Base-by-base conservation (phyloP, 176 grass and related monocot genomes). In the Cenchrus fungigraminus region DNA sequence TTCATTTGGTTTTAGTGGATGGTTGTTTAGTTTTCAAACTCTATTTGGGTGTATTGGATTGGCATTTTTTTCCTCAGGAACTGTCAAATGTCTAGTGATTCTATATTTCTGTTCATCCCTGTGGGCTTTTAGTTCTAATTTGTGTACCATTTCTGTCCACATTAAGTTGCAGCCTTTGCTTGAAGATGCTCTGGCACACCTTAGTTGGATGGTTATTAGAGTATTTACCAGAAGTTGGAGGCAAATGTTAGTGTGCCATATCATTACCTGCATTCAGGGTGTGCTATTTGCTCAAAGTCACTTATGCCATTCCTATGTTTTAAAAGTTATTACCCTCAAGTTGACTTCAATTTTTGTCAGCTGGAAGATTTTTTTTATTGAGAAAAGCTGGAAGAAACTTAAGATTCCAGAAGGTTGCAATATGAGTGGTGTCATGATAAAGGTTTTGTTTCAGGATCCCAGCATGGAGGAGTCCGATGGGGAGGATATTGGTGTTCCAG, bases 401-500 rank as follows among this genome's bases (percentile, higher is more conserved):
- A 6, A 43, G 11, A 65, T 86, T 74, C 37, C 16, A 43, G n/a
- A n/a, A 77, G 64, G 63, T 37, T 79, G 85, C 46, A 62, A 25
- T 83, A 52, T 57, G 55, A 80, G 14, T 11, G 1, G 34, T 63
- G 45, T 84, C 9, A 54, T 77, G 68, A 75, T 84, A 44, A 14
- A 79, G 8, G 19, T 84, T 34, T 46, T 74, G 17, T 84, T 90
- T 80, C 81, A 87, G 89, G 85, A 91, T 70, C 89, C 76, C 45
- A 84, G 63, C 68, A 49, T 87, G 49, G 89, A 93, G 63, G 87
- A 93, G 69, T 87, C 83, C 12, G 91, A 98, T 69, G 81, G 87
- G 28, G 85, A 91, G 72, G 91, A 93, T 42, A 85, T 80, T 54
- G 88, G 91, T 13, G 79, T 90, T 76, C 91, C 93, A 9, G 96